Percentiles rank a stretch among this genome's conserved stretches.
Conservation (phyloP, 257 asterid species). For the Solanum medicagineum region DNA sequence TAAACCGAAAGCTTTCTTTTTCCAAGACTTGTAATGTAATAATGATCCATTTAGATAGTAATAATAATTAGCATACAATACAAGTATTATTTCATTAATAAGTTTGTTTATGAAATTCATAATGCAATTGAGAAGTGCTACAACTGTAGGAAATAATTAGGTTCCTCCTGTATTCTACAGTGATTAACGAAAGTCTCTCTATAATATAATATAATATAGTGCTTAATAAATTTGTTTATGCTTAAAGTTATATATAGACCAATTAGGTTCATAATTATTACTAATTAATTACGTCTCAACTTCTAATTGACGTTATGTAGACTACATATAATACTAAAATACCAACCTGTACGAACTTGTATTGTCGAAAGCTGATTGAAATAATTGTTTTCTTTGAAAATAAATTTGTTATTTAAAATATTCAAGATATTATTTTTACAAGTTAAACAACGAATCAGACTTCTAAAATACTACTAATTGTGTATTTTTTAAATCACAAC, state of each 20-base stretch:
- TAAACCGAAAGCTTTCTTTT: not conserved
- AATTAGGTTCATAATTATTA: not conserved
- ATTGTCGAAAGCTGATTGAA: constrained; percentile 24
- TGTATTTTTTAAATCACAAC: not conserved
- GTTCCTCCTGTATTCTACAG: constrained; percentile 2
- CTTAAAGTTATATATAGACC: not conserved
- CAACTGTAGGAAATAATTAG: not conserved
- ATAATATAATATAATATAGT: too few relatives aligned
- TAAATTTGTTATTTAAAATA: not conserved
- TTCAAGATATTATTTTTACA: not conserved
- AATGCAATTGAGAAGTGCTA: not conserved
- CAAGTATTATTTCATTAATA: not conserved
- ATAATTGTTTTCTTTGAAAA: constrained; percentile 13
- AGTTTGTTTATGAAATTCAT: not conserved
- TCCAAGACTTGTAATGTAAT: not conserved
- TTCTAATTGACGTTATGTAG: constrained; percentile 14
- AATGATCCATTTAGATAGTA: not conserved
- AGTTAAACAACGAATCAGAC: not conserved
- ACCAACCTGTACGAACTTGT: constrained; percentile 6
- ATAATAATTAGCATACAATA: not conserved
- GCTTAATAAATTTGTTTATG: not conserved
- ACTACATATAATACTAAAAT: not conserved
- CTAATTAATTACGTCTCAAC: not conserved
- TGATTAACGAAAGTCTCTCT: not conserved
- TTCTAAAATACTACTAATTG: not conserved